Conservation (phyloP, 345 rosid genomes). For the Eucalyptus curtisii region DNA sequence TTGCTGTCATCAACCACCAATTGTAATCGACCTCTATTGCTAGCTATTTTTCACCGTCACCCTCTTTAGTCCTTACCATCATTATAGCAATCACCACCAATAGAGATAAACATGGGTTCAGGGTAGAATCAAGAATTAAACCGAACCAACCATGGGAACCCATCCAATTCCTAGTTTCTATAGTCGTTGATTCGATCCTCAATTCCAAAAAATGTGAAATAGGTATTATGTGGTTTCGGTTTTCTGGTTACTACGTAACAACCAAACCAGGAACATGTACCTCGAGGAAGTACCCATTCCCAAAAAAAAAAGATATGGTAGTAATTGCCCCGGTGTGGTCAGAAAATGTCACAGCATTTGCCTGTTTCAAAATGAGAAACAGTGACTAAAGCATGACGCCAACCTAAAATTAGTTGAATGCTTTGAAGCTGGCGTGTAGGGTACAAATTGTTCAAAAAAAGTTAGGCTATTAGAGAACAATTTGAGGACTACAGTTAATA, state of each 20-base stretch:
- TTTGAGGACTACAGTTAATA: neutral
- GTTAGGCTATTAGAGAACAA: neutral
- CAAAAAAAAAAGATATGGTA: neutral
- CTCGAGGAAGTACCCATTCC: neutral
- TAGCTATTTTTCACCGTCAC: neutral
- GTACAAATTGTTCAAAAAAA: neutral
- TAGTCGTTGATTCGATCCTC: neutral
- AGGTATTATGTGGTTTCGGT: neutral
- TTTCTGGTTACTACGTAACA: no score
- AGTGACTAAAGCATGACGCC: no score
- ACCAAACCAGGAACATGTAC: neutral
- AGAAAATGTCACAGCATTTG: no score
- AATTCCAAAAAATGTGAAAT: neutral
- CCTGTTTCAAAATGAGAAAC: no score
- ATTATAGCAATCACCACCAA: neutral
- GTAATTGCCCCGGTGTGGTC: no score
- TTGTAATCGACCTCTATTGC: neutral
- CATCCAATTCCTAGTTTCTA: accelerated
- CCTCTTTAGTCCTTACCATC: neutral
- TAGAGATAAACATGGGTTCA: neutral
- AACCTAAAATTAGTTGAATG: neutral
- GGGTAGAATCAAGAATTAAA: neutral
- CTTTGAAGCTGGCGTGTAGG: neutral
- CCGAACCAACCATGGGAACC: neutral
- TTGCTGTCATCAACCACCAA: neutral